Evolutionary conservation across 129 eudicot species (phyloP).

Genomic region (Flaveria linearis): DNA sequence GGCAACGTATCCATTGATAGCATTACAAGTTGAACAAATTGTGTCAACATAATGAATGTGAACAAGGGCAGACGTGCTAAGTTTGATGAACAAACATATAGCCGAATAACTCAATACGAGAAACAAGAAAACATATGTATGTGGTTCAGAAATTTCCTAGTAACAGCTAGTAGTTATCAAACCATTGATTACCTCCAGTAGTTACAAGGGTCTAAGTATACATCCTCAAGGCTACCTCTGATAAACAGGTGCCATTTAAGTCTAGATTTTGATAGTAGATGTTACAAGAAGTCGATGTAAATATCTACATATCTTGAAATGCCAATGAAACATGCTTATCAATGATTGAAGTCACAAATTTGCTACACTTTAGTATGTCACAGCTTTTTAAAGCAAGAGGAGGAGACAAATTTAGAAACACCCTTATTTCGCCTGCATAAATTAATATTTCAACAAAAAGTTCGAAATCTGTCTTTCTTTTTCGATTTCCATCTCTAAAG

Average conservation of each 20-base stretch:
- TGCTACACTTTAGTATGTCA: not conserved
- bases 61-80: not conserved
- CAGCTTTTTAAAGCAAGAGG: slow-evolving; percentile 2
- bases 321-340: not conserved
- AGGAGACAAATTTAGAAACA: no score
- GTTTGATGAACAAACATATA: not conserved
- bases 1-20: not conserved
- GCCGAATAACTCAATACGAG: not conserved
- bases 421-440: no score
- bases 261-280: not conserved
- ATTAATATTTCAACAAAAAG: no score
- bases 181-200: not conserved
- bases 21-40: not conserved
- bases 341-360: slow-evolving; percentile 12
- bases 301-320: slow-evolving; percentile 12
- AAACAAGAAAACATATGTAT: not conserved
- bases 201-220: not conserved
- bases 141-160: not conserved
- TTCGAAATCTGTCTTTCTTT: no score
- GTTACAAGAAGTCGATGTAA: not conserved
- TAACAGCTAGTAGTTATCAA: not conserved
- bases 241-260: not conserved
- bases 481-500: no score
- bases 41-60: not conserved
- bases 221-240: not conserved